These are phyloP conservation scores for Volvox reticuliferus DNA, from an alignment of 139 green algal species.

Conservation along the genomic window DNA sequence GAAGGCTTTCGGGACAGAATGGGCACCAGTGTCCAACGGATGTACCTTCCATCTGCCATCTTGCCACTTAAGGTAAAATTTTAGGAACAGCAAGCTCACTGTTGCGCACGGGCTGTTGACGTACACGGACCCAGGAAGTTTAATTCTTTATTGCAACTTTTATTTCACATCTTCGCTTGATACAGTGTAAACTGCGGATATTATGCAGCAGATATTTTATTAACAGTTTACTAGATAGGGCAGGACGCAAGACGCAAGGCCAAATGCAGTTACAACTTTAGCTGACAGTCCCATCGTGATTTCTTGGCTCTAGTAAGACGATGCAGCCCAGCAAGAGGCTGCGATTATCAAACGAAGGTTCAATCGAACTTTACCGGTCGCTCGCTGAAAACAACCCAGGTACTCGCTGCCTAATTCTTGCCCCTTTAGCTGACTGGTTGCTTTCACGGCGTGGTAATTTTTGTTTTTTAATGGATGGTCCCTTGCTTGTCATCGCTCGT, in stretches of 20 bases:
- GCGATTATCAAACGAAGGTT: neutral
- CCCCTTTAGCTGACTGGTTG: neutral
- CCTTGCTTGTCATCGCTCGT: neutral
- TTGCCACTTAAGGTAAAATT: neutral
- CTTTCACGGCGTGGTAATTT: neutral
- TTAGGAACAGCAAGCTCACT: no score
- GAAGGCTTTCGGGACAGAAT: neutral
- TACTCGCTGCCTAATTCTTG: neutral
- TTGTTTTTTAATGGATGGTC: neutral
- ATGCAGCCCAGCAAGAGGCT: constrained; percentile 15
- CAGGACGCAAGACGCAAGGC: no score
- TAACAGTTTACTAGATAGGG: no score
- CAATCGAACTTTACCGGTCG: neutral
- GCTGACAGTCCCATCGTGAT: neutral
- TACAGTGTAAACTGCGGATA: no score
- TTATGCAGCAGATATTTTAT: no score
- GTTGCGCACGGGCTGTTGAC: no score
- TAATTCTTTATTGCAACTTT: no score
- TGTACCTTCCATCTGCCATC: neutral
- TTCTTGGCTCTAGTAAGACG: neutral
- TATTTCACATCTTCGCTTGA: no score
- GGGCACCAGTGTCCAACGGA: neutral
- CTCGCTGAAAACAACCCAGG: neutral
- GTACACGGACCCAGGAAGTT: no score
- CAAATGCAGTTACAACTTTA: neutral